phyloP scores from a whole-genome alignment of 345 rosid species.

The Gynandropsis gynandra region DNA sequence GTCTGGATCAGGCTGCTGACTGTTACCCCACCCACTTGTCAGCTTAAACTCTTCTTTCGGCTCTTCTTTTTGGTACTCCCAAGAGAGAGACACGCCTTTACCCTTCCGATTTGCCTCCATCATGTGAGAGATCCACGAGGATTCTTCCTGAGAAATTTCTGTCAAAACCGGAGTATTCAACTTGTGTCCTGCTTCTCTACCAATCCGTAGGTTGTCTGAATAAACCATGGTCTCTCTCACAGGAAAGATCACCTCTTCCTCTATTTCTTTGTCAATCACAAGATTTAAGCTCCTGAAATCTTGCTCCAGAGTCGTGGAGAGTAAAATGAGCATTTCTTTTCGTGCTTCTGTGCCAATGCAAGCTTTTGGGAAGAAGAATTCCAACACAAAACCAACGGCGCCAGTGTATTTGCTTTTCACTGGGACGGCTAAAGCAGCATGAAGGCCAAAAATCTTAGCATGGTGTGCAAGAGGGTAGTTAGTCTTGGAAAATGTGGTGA shows the following conservation, averaged over 20 bases:
- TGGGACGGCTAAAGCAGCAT: constrained; percentile 75
- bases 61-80: constrained; percentile 54
- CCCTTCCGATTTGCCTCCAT: constrained; percentile 55
- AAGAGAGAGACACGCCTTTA: constrained; percentile 50
- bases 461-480: constrained; percentile 82
- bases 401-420: constrained; percentile 38
- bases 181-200: constrained; percentile 23
- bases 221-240: constrained; percentile 28
- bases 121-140: constrained; percentile 53
- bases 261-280: constrained; percentile 44
- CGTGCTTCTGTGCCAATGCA: constrained; percentile 43
- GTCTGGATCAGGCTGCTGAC: constrained; percentile 26
- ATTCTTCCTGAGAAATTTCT: constrained; percentile 36
- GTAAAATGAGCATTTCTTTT: constrained; percentile 37
- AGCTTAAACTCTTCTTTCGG: constrained; percentile 51
- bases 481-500: constrained; percentile 55
- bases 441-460: constrained; percentile 66
- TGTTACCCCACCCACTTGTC: constrained; percentile 36
- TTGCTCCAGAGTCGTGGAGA: constrained; percentile 43
- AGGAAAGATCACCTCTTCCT: constrained; percentile 38
- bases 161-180: constrained; percentile 26
- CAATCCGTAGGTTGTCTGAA: constrained; percentile 22
- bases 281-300: constrained; percentile 45
- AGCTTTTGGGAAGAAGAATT: constrained; percentile 71
- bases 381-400: constrained; percentile 63